phyloP scores from a whole-genome alignment of 768 basidiomycete genomes.

The Naganishia onofrii region DNA sequence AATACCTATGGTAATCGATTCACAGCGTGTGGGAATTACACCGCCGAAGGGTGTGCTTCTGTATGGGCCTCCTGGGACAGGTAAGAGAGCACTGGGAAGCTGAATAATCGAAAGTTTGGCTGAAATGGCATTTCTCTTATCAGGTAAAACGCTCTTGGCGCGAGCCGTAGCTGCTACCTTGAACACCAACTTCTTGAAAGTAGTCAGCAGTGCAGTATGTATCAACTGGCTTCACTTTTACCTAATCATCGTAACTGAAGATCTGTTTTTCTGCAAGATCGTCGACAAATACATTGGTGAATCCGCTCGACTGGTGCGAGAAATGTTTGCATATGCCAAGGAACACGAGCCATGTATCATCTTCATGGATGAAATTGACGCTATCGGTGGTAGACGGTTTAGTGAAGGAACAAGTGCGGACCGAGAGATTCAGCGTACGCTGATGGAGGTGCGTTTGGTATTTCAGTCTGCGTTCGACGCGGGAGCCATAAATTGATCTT shows the following conservation, averaged over 20 bases:
- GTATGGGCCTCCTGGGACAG: conserved; percentile 94
- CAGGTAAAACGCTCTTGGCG: conserved; percentile 78
- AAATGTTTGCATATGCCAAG: conserved; percentile 97
- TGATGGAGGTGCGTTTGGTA: conserved; percentile 82
- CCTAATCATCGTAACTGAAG: not conserved
- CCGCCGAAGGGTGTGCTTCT: conserved; percentile 94
- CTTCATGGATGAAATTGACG: conserved; percentile 86
- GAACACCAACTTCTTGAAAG: conserved; percentile 95
- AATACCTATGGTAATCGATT: not conserved
- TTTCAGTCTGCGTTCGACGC: no score
- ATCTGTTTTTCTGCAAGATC: conserved; percentile 38
- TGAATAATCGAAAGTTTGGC: not conserved
- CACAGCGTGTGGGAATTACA: conserved; percentile 83
- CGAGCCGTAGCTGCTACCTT: conserved; percentile 93
- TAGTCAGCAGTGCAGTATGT: conserved; percentile 95
- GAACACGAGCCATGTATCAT: conserved; percentile 99
- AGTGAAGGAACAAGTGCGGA: conserved; percentile 97
- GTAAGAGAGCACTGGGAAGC: conserved; percentile 46
- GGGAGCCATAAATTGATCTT: not conserved
- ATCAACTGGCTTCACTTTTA: no score
- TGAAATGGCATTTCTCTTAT: not conserved
- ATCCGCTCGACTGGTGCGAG: conserved; percentile 88
- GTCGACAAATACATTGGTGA: conserved; percentile 87
- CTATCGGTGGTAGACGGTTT: conserved; percentile 87
- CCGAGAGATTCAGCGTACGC: conserved; percentile 94